These are phyloP conservation scores for Bocquillonia castaneifolia DNA, from an alignment of 441 rosid genomes.

Conservation along the genomic window DNA sequence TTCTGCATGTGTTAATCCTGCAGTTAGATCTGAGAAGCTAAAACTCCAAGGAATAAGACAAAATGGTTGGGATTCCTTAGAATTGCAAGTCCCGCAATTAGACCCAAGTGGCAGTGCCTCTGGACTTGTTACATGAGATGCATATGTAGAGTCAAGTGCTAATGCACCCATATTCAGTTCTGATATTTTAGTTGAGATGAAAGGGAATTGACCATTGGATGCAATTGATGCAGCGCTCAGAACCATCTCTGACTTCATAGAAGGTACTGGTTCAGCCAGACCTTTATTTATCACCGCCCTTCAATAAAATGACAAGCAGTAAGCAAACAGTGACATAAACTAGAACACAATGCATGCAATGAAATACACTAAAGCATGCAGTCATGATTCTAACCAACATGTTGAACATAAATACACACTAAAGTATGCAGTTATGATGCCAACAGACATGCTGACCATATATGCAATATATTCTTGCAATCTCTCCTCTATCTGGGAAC, in stretches of 20 bases:
- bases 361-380: neutral
- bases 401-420: no score
- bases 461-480: no score
- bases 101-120: constrained; percentile 10
- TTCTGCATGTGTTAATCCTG: constrained; percentile 23
- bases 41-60: constrained; percentile 25
- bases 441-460: neutral
- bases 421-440: no score
- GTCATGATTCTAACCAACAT: no score
- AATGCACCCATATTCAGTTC: constrained; percentile 23
- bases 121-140: constrained; percentile 15
- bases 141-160: constrained; percentile 21
- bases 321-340: neutral
- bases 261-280: neutral
- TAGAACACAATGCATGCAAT: neutral
- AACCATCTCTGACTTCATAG: constrained; percentile 26
- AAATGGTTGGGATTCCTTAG: neutral
- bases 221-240: constrained; percentile 25
- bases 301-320: constrained; percentile 13
- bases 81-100: neutral
- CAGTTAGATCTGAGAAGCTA: constrained; percentile 25
- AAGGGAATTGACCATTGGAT: constrained; percentile 25
- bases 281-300: constrained; percentile 24
- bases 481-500: neutral
- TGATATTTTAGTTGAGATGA: constrained; percentile 19